phyloP scores from a whole-genome alignment of 768 basidiomycete genomes.

The Hortiboletus flavorubellus region DNA sequence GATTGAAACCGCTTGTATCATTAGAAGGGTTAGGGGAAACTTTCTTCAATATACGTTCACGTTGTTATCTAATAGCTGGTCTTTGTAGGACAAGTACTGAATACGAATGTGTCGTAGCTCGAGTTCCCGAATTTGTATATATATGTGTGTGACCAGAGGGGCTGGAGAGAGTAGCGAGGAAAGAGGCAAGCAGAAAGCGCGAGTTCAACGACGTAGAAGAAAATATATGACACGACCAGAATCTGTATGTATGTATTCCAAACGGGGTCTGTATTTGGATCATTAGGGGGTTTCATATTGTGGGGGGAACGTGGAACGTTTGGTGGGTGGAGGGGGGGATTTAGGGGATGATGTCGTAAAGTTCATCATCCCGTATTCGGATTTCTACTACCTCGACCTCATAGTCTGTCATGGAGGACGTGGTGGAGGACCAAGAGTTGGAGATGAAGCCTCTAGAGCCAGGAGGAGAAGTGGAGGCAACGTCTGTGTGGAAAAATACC shows the following conservation, averaged over 20 bases:
- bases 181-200: conserved; percentile 6
- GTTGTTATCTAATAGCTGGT: conserved; percentile 9
- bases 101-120: conserved; percentile 7
- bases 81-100: not conserved
- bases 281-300: conserved; percentile 11
- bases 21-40: not conserved
- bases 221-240: not conserved
- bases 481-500: conserved; percentile 43
- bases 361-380: conserved; percentile 73
- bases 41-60: conserved; percentile 9
- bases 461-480: conserved; percentile 80
- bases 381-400: conserved; percentile 89
- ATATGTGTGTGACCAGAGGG: not conserved
- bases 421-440: conserved; percentile 64
- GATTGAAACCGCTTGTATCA: conserved; percentile 9
- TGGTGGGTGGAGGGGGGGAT: not conserved
- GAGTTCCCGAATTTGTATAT: conserved; percentile 4
- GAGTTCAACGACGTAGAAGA: conserved; percentile 4
- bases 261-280: conserved; percentile 9
- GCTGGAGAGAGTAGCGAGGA: not conserved
- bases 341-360: conserved; percentile 71
- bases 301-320: not conserved
- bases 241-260: conserved; percentile 14
- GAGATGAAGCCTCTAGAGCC: conserved; percentile 63
- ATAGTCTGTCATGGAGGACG: conserved; percentile 66